Evolutionary conservation across 768 basidiomycete species (phyloP), one percentile per base, ranked within the genome.

Genomic region (Termitomyces titanicus): DNA sequence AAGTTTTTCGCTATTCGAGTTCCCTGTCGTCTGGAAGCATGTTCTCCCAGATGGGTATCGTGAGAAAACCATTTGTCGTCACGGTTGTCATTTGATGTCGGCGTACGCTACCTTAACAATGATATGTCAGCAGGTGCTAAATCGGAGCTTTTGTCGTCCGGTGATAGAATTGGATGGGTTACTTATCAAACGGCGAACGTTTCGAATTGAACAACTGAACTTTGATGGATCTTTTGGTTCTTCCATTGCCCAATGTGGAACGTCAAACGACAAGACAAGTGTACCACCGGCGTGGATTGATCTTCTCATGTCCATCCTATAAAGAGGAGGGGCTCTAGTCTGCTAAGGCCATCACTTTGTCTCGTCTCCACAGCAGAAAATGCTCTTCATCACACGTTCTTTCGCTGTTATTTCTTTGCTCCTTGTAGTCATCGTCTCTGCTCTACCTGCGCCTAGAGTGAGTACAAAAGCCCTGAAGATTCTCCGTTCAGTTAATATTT

Each of bases 351-450:
- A 60, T 55, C 52, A 51, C 46, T 57, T 70, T 60, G 64, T 59
- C 55, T 65, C 64, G 63, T 68, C n/a, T 24, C n/a, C 7, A 25
- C 17, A 67, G 34, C 45, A 42, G 22, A 47, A 40, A 58, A 74
- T 74, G 72, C 56, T 70, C 33, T 65, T 72, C 60, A 67, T 58
- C 55, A 63, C 68, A 63, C 71, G 68, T 59, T 71, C 72, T 54
- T 59, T 74, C 46, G 59, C 70, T 47, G 49, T 72, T 38, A 53
- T 78, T 44, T 67, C 69, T 33, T 54, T 74, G 55, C 58, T 73
- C 57, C 61, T 74, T 53, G 60, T 70, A 29, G 59, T 66, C 43
- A 65, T 68, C 52, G 70, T 64, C 56, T 67, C 68, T 56, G 71
- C 75, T 59, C 61, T 71, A 47, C 76, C 78, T 54, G 74, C 77